Percentiles rank a stretch among this genome's conserved stretches.
Evolutionary conservation across 2,329 filamentous ascomycete genomes (phyloP).

Genomic region (Gliomastix tumulicola): DNA sequence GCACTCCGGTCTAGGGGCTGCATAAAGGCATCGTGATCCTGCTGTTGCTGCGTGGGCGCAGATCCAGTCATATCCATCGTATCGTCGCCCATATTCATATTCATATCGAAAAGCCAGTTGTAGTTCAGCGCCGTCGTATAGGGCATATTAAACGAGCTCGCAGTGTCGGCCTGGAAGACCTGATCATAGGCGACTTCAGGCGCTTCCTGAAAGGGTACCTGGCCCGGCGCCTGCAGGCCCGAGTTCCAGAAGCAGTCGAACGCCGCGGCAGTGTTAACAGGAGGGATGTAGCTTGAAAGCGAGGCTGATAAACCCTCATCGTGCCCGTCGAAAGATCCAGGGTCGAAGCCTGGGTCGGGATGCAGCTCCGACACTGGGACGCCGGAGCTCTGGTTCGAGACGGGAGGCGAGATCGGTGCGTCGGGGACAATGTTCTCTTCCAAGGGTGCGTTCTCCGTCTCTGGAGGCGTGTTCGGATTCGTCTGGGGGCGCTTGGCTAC

Average conservation of each 20-base stretch:
- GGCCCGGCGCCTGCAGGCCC: not conserved
- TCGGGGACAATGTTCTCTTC: too few relatives aligned
- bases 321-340: too few relatives aligned
- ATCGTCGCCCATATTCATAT: conserved; percentile 7
- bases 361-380: not conserved
- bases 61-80: conserved; percentile 5
- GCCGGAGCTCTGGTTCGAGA: too few relatives aligned
- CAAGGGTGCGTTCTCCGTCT: too few relatives aligned
- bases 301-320: too few relatives aligned
- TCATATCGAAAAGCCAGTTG: conserved; percentile 53
- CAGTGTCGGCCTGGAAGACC: conserved; percentile 53
- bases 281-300: too few relatives aligned
- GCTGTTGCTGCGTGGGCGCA: conserved; percentile 13
- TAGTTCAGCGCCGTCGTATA: conserved; percentile 58
- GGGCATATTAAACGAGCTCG: conserved; percentile 58
- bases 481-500: conserved; percentile 30
- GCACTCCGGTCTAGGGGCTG: conserved; percentile 12
- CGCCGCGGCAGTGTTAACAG: not conserved
- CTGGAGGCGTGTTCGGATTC: not conserved
- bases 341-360: not conserved
- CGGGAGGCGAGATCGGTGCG: too few relatives aligned
- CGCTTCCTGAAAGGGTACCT: not conserved
- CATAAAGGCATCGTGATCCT: conserved; percentile 10
- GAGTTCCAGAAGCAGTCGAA: not conserved
- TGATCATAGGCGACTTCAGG: conserved; percentile 34